Evolutionary conservation across 2,329 filamentous ascomycete genomes (phyloP).

Genomic region (Cytospora leucostoma): DNA sequence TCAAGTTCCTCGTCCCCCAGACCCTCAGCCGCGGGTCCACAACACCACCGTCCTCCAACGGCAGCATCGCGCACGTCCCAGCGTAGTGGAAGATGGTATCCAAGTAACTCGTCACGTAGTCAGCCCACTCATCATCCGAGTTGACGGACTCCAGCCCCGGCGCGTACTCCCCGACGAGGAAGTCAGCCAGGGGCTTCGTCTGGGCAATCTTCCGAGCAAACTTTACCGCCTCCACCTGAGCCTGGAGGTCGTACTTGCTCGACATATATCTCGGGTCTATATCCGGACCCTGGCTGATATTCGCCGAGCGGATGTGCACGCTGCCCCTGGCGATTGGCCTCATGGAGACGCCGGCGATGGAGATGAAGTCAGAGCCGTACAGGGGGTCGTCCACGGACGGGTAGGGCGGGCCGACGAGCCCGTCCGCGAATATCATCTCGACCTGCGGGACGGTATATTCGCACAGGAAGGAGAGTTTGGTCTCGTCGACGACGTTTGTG

Average conservation of each 20-base stretch:
- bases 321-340: constrained; percentile 41
- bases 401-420: constrained; percentile 45
- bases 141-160: constrained; percentile 33
- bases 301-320: constrained; percentile 40
- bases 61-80: constrained; percentile 46
- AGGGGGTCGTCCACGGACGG: constrained; percentile 35
- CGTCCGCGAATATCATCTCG: constrained; percentile 48
- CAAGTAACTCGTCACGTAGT: constrained; percentile 8
- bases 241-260: constrained; percentile 36
- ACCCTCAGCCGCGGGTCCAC: constrained; percentile 43
- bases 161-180: constrained; percentile 40
- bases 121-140: constrained; percentile 30
- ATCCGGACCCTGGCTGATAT: constrained; percentile 37
- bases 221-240: constrained; percentile 32
- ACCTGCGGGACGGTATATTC: constrained; percentile 42
- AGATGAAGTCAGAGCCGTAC: constrained; percentile 37
- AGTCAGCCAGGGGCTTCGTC: constrained; percentile 36
- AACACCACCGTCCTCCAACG: constrained; percentile 43
- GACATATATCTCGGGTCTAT: constrained; percentile 39
- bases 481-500: constrained; percentile 38
- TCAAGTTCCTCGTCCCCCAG: constrained; percentile 43
- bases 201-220: constrained; percentile 37
- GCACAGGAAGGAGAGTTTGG: constrained; percentile 44
- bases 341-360: constrained; percentile 35
- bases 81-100: constrained; percentile 38